phyloP scores from a whole-genome alignment of 2,329 filamentous ascomycete species.

The Elsinoe fawcettii region DNA sequence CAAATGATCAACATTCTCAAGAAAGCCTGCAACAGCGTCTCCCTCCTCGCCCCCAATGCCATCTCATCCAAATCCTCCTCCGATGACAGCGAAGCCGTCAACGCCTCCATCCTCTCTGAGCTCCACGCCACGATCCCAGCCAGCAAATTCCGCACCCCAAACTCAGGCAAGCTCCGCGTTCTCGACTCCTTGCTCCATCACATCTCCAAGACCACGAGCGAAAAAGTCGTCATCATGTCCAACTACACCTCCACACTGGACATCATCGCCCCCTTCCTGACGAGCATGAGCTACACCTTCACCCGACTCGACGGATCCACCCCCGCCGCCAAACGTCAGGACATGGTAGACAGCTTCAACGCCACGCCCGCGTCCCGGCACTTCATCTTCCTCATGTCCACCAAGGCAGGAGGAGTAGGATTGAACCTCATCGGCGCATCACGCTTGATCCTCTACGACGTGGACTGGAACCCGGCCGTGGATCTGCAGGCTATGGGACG shows the following conservation, averaged over 20 bases:
- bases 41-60: slow-evolving; percentile 45
- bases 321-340: slow-evolving; percentile 56
- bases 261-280: slow-evolving; percentile 54
- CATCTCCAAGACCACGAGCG: slow-evolving; percentile 52
- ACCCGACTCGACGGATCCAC: slow-evolving; percentile 64
- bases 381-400: slow-evolving; percentile 65
- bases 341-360: slow-evolving; percentile 64
- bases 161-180: slow-evolving; percentile 59
- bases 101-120: slow-evolving; percentile 40
- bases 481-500: slow-evolving; percentile 69
- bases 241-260: slow-evolving; percentile 68
- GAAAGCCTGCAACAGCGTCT: slow-evolving; percentile 66
- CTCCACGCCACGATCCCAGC: slow-evolving; percentile 31
- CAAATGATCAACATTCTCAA: slow-evolving; percentile 66
- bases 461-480: slow-evolving; percentile 69
- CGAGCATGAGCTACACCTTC: slow-evolving; percentile 52
- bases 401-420: slow-evolving; percentile 63
- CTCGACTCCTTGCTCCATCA: slow-evolving; percentile 58
- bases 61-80: slow-evolving; percentile 22
- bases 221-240: slow-evolving; percentile 68
- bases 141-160: slow-evolving; percentile 48
- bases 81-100: slow-evolving; percentile 37
- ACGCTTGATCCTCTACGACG: slow-evolving; percentile 62
- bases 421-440: slow-evolving; percentile 65
- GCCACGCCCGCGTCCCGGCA: slow-evolving; percentile 45